Evolutionary conservation across 2,329 filamentous ascomycete genomes (phyloP).

Genomic region (Chaetomiaceae sp.): DNA sequence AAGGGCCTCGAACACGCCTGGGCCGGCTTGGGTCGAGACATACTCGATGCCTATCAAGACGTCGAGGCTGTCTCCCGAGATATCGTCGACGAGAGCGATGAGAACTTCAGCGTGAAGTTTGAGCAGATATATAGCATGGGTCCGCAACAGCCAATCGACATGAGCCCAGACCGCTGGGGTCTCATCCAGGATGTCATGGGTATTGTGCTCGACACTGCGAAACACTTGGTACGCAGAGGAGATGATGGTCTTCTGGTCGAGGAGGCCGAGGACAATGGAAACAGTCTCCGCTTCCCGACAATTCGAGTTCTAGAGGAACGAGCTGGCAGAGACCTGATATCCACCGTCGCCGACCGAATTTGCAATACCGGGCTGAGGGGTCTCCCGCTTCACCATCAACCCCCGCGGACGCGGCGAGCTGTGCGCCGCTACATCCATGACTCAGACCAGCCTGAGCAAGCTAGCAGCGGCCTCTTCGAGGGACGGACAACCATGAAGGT

Average conservation of each 20-base stretch:
- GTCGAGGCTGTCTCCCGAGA: constrained; percentile 50
- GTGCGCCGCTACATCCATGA: too few species aligned
- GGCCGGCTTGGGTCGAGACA: constrained; percentile 37
- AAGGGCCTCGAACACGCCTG: constrained; percentile 53
- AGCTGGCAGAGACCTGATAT: too few species aligned
- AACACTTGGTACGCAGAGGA: constrained; percentile 32
- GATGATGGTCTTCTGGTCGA: constrained; percentile 42
- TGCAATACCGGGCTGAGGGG: too few species aligned
- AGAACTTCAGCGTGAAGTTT: constrained; percentile 49
- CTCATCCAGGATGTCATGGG: constrained; percentile 50
- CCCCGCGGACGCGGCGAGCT: too few species aligned
- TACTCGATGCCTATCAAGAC: constrained; percentile 50
- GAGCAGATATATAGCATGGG: constrained; percentile 57
- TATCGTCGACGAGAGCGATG: constrained; percentile 61
- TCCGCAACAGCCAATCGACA: constrained; percentile 44
- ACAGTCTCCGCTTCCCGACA: too few species aligned
- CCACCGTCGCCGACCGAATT: too few species aligned
- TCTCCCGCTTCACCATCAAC: too few species aligned
- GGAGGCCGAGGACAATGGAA: background rate
- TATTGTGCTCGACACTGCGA: constrained; percentile 35
- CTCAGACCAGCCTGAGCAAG: too few species aligned
- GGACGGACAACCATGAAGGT: constrained; percentile 34
- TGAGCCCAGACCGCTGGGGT: constrained; percentile 53
- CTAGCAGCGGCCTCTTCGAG: constrained; percentile 34
- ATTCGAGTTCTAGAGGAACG: too few species aligned